Evolutionary conservation across 257 asterid genomes (phyloP), one percentile per base, ranked within the genome.

Genomic region (Dorcoceras hygrometricum): DNA sequence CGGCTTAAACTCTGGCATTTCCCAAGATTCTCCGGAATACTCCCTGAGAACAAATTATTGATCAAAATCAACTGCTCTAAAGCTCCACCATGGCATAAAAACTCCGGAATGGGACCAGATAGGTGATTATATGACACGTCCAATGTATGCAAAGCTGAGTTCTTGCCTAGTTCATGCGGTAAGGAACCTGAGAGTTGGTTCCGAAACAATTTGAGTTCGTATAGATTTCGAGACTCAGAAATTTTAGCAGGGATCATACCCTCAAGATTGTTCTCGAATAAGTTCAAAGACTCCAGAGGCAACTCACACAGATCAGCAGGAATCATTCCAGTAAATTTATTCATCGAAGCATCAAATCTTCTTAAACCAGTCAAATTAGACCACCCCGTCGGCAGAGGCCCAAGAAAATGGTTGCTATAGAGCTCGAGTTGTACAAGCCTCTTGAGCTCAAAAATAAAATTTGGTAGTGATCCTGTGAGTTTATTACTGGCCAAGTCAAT

Each of bases 201-300:
- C 0, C 23, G 20, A 54, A 82, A 89, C 25, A 91, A 31, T 59
- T 72, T 86, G 24, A 91, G 84, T 50, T 89, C 96, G 0, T 32
- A 51, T 51, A 91, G 61, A 59, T 87, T 86, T 4, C 84, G 77
- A 4, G 98, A 89, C 29, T 67, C 71, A 23, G 88, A 82, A 20
- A 91, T 86, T 74, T 84, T 82, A 57, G 77, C 84, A 3, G 98
- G 96, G 63, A 91, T 76, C 31, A 20, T 29, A 39, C 98, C 98
- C 50, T 69, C 88, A 4, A 91, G 83, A 20, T 74, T 65, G 67
- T 91, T 91, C 65, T 80, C 71, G 29, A 36, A 83, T 26, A 91
- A 68, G 61, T 81, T 84, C 67, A 91, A 86, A 1, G 98, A 91
- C 72, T 75, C 88, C 28, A 91, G 85, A 3, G 92, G 92, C 81